These are phyloP conservation scores for Paraphaeosphaeria minitans DNA, from an alignment of 2,329 filamentous ascomycete species.

Conservation along the genomic window DNA sequence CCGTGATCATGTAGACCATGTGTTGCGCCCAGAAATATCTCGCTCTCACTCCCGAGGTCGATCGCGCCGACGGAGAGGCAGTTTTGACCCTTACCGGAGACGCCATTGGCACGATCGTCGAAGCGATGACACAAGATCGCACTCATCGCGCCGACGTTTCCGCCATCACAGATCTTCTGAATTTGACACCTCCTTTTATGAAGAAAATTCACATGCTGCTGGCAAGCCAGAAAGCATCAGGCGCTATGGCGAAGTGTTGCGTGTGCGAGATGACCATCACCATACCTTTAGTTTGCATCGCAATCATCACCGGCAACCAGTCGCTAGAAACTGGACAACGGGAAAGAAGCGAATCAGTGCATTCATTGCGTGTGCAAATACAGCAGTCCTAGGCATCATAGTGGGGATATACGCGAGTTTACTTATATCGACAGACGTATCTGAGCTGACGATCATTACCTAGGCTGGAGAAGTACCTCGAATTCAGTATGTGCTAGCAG, in stretches of 20 bases:
- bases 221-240: conserved; percentile 15
- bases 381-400: conserved; percentile 71
- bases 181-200: conserved; percentile 26
- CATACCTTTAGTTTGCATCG: conserved; percentile 50
- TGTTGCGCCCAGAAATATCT: conserved; percentile 30
- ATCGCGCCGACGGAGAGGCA: conserved; percentile 18
- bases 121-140: conserved; percentile 16
- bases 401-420: conserved; percentile 69
- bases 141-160: conserved; percentile 12
- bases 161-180: conserved; percentile 16
- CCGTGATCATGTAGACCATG: conserved; percentile 38
- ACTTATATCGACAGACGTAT: background rate
- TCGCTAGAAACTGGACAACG: conserved; percentile 74
- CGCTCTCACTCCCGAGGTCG: conserved; percentile 34
- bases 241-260: conserved; percentile 26
- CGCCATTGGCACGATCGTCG: conserved; percentile 19
- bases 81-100: conserved; percentile 11
- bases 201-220: conserved; percentile 18
- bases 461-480: conserved; percentile 75
- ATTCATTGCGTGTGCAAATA: conserved; percentile 72
- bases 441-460: conserved; percentile 14
- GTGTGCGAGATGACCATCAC: conserved; percentile 28
- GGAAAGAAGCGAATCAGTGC: conserved; percentile 72
- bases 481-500: conserved; percentile 77
- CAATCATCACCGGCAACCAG: conserved; percentile 63